Conservation (phyloP, 192 early-diverging fungal genomes). For the Dimargaris cristalligena region DNA sequence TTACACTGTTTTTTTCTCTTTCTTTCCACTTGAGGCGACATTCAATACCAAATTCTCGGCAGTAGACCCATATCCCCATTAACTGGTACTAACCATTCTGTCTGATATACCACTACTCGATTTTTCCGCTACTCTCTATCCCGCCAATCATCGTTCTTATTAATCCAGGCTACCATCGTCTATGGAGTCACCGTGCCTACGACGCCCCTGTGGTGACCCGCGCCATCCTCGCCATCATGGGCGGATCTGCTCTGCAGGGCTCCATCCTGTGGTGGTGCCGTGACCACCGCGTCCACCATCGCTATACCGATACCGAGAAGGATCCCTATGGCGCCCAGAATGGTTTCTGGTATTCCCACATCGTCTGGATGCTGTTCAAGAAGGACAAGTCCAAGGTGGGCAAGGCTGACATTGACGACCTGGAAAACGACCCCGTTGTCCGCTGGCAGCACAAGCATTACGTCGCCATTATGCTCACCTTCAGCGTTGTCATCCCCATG, state of each 20-base stretch:
- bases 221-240: slow-evolving; percentile 41
- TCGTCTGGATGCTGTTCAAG: slow-evolving; percentile 76
- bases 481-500: slow-evolving; percentile 67
- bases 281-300: slow-evolving; percentile 74
- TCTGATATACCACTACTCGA: not conserved
- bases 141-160: no score
- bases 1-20: no score
- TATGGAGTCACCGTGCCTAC: slow-evolving; percentile 69
- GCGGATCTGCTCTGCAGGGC: slow-evolving; percentile 61
- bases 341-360: slow-evolving; percentile 66
- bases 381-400: slow-evolving; percentile 56
- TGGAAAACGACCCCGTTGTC: slow-evolving; percentile 53
- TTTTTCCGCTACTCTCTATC: no score
- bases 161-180: slow-evolving; percentile 56
- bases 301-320: slow-evolving; percentile 69
- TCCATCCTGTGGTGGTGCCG: slow-evolving; percentile 77
- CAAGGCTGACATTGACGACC: slow-evolving; percentile 64
- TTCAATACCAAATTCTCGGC: no score
- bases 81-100: slow-evolving; percentile 6
- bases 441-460: slow-evolving; percentile 69
- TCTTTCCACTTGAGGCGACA: no score
- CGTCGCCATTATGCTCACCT: slow-evolving; percentile 42
- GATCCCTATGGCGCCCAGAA: slow-evolving; percentile 69
- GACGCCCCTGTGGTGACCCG: slow-evolving; percentile 41
- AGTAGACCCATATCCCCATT: no score